Conservation (phyloP, 2,329 filamentous ascomycete genomes). For the Thielaviopsis punctulata region DNA sequence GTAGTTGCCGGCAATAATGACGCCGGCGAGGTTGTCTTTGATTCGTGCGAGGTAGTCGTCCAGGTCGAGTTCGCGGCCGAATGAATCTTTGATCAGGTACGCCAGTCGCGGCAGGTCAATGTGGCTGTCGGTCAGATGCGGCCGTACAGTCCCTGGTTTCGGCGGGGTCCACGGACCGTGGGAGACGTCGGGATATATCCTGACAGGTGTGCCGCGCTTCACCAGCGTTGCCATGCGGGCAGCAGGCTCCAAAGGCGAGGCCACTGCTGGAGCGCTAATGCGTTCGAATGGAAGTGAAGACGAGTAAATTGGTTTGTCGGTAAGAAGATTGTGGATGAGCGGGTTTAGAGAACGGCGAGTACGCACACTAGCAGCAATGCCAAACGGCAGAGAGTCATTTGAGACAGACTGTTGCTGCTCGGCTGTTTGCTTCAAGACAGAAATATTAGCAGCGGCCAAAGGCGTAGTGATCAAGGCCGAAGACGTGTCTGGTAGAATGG, state of each 20-base stretch:
- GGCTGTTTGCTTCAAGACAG: conserved; percentile 23
- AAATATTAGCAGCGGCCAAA: conserved; percentile 48
- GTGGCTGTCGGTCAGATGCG: conserved; percentile 60
- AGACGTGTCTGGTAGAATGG: conserved; percentile 63
- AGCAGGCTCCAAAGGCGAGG: conserved; percentile 6
- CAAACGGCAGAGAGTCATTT: conserved; percentile 3
- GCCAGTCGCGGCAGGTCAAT: conserved; percentile 74
- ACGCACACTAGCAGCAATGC: conserved; percentile 11
- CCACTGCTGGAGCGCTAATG: conserved; percentile 22
- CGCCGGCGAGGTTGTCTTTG: conserved; percentile 61
- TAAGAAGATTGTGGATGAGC: conserved; percentile 86
- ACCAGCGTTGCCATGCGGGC: conserved; percentile 51
- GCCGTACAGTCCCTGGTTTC: conserved; percentile 35
- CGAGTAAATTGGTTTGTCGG: conserved; percentile 83
- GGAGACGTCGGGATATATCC: conserved; percentile 62
- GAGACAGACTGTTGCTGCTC: background rate
- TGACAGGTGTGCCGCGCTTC: conserved; percentile 80
- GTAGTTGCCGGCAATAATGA: conserved; percentile 92
- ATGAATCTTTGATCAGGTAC: conserved; percentile 84
- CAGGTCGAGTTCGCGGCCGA: conserved; percentile 68
- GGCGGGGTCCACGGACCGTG: conserved; percentile 52
- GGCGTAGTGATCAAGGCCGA: conserved; percentile 84
- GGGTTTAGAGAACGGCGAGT: conserved; percentile 53
- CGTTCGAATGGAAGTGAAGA: conserved; percentile 69
- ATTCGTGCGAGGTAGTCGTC: conserved; percentile 71